phyloP scores from a whole-genome alignment of 805 yeast species.

The Zygosaccharomyces bailii region DNA sequence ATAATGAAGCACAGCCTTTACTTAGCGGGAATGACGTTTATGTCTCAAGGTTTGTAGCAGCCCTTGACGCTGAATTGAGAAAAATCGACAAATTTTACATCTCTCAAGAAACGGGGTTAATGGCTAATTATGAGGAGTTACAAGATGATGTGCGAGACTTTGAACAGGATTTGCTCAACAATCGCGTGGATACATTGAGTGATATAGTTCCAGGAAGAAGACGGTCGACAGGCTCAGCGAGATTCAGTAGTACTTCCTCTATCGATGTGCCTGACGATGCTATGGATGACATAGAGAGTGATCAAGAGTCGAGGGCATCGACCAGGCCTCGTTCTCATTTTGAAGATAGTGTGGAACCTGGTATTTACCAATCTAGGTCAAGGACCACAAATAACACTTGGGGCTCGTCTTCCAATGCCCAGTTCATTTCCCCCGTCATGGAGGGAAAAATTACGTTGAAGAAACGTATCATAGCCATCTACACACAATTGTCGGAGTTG shows the following conservation, averaged over 20 bases:
- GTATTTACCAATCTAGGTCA: conserved; percentile 14
- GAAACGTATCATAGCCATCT: conserved; percentile 60
- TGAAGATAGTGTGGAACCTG: conserved; percentile 8
- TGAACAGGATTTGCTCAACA: conserved; percentile 36
- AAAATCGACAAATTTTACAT: conserved; percentile 76
- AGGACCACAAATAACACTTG: conserved; percentile 14
- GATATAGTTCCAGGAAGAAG: conserved; percentile 20
- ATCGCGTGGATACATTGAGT: conserved; percentile 17
- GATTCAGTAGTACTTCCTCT: conserved; percentile 15
- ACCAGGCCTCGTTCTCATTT: conserved; percentile 3
- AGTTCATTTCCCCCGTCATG: conserved; percentile 17
- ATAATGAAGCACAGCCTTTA: conserved; percentile 22
- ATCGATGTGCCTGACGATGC: conserved; percentile 3
- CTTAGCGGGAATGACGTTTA: conserved; percentile 41
- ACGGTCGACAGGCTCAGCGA: conserved; percentile 13
- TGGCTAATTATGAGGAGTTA: conserved; percentile 48
- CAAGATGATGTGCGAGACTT: conserved; percentile 62
- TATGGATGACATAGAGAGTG: conserved; percentile 9
- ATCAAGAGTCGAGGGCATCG: conserved; percentile 7
- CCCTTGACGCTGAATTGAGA: conserved; percentile 70
- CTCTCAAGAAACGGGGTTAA: conserved; percentile 51
- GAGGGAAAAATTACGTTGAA: conserved; percentile 55
- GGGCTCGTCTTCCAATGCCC: conserved; percentile 9
- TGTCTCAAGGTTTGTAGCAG: conserved; percentile 56
- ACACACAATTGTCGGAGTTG: conserved; percentile 75